These are phyloP conservation scores for Galerina sulciceps DNA, from an alignment of 768 basidiomycete species.

Conservation along the genomic window DNA sequence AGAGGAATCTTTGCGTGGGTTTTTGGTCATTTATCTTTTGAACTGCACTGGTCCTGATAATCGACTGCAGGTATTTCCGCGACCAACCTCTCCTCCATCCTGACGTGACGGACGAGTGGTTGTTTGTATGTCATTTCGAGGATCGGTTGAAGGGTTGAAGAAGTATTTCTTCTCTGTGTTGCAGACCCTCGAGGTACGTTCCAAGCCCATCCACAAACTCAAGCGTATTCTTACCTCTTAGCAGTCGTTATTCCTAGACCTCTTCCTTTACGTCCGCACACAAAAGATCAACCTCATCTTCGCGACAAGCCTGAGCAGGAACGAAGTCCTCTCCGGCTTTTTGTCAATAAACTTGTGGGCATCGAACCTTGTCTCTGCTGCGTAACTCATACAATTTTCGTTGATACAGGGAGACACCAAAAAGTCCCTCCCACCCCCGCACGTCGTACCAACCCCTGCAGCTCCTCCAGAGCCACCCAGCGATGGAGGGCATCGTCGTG, in stretches of 20 bases:
- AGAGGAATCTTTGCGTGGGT: constrained; percentile 84
- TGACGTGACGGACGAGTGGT: constrained; percentile 66
- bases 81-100: constrained; percentile 80
- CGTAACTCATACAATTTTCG: neutral
- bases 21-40: neutral
- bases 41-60: neutral
- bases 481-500: constrained; percentile 90
- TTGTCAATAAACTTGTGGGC: constrained; percentile 91
- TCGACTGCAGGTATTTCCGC: constrained; percentile 76
- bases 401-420: constrained; percentile 80
- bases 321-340: constrained; percentile 88
- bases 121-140: constrained; percentile 90
- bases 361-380: neutral
- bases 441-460: constrained; percentile 90
- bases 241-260: constrained; percentile 81
- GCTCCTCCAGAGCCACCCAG: constrained; percentile 87
- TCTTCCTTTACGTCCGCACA: constrained; percentile 84
- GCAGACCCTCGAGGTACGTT: neutral
- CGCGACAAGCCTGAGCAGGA: constrained; percentile 95
- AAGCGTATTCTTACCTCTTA: neutral
- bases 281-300: constrained; percentile 81
- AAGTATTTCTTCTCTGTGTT: constrained; percentile 89
- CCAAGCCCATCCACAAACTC: neutral
- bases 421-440: constrained; percentile 83
- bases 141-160: constrained; percentile 98